These are phyloP conservation scores for Batkoa obscura DNA, from an alignment of 371 early-diverging fungal species.

Conservation along the genomic window DNA sequence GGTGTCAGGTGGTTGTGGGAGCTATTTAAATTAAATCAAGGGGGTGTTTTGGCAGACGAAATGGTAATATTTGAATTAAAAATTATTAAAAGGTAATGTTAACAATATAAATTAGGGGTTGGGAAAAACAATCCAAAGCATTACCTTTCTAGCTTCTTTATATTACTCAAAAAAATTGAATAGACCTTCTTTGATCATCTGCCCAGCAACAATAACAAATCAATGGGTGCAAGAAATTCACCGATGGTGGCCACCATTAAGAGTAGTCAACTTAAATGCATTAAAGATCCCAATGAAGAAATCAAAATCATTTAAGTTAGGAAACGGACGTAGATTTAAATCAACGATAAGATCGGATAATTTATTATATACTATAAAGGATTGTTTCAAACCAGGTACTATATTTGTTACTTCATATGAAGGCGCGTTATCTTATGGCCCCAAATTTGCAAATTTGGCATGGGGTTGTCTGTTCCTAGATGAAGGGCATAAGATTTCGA, in stretches of 20 bases:
- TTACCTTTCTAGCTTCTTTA: constrained; percentile 58
- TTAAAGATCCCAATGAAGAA: constrained; percentile 46
- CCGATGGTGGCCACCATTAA: constrained; percentile 87
- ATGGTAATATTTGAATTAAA: constrained; percentile 61
- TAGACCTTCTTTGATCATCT: constrained; percentile 57
- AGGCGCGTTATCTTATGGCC: constrained; percentile 49
- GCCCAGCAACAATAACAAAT: constrained; percentile 87
- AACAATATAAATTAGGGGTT: constrained; percentile 37
- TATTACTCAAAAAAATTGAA: constrained; percentile 30
- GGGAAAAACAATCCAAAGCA: constrained; percentile 92
- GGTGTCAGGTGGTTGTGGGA: constrained; percentile 88
- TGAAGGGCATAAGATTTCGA: constrained; percentile 96
- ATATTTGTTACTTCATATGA: constrained; percentile 76
- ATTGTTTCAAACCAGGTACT: constrained; percentile 31
- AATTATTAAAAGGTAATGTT: constrained; percentile 6
- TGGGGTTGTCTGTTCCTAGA: constrained; percentile 93
- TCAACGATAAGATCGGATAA: too few species aligned
- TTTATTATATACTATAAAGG: not conserved
- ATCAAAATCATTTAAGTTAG: constrained; percentile 6
- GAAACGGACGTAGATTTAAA: too few species aligned
- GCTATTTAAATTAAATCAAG: constrained; percentile 64
- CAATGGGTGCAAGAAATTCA: constrained; percentile 96
- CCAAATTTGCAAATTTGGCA: constrained; percentile 33
- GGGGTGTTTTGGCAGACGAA: constrained; percentile 96
- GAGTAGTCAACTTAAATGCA: constrained; percentile 72